These are phyloP conservation scores for Apiotrichum veenhuisii DNA, from an alignment of 1,284 basidiomycete species.

Conservation along the genomic window DNA sequence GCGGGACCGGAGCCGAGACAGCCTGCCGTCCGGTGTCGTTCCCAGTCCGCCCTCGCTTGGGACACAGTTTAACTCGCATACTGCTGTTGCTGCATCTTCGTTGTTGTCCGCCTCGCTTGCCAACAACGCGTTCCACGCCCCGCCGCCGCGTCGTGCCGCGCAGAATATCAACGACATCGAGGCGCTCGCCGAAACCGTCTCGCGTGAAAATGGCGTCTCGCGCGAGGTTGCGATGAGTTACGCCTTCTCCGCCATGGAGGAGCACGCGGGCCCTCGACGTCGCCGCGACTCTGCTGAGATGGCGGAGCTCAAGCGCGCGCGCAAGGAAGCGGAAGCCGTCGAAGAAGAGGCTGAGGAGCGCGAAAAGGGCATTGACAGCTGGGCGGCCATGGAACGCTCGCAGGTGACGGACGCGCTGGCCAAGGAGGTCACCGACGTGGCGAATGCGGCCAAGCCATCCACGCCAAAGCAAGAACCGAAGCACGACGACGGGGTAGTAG, in stretches of 20 bases:
- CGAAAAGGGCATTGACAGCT: slow-evolving; percentile 36
- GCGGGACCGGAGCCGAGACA: not conserved
- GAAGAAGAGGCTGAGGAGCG: slow-evolving; percentile 20
- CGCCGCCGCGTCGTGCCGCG: slow-evolving; percentile 17
- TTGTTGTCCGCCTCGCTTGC: slow-evolving; percentile 38
- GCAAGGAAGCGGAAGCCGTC: slow-evolving; percentile 12
- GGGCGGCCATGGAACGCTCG: slow-evolving; percentile 32
- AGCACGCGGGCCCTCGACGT: slow-evolving; percentile 13
- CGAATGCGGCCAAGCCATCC: slow-evolving; percentile 2
- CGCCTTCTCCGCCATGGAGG: slow-evolving; percentile 34
- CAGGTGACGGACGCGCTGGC: slow-evolving; percentile 19
- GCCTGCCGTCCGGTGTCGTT: slow-evolving; percentile 7
- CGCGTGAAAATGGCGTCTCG: slow-evolving; percentile 24
- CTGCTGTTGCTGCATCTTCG: slow-evolving; percentile 15
- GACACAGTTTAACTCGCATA: slow-evolving; percentile 12
- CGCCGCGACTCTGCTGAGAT: not conserved
- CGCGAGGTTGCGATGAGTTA: slow-evolving; percentile 43
- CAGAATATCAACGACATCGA: slow-evolving; percentile 24
- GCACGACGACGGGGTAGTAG: not conserved
- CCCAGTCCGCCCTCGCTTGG: slow-evolving; percentile 1
- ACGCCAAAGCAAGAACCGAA: not conserved
- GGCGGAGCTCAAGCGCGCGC: slow-evolving; percentile 5
- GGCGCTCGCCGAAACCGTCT: slow-evolving; percentile 22
- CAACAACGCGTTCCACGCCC: slow-evolving; percentile 36
- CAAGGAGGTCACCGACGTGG: slow-evolving; percentile 14